Evolutionary conservation across 768 basidiomycete genomes (phyloP), one percentile per base, ranked within the genome.

Genomic region (Suillus occidentalis): DNA sequence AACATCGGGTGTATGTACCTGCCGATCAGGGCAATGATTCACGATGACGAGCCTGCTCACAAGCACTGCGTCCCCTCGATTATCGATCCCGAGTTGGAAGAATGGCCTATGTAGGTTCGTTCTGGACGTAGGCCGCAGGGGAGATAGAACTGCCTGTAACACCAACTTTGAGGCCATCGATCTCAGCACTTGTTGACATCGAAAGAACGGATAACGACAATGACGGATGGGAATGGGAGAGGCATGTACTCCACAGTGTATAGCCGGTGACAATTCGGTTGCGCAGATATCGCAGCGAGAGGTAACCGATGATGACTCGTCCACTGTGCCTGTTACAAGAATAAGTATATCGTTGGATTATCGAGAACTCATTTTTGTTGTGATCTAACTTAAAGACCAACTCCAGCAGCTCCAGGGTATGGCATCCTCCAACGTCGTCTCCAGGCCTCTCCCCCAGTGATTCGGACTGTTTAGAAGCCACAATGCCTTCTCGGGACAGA

Each of bases 311-410:
- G 34, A 36, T 39, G 12, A 87, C 80, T 97, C 94, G 62, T 96
- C 97, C 64, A 98, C 95, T 31, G 96, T 99, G 60, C 95, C 97
- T 96, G 43, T 28, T 65, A 16, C 36, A 16, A 4, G 53, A 52
- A 43, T 25, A 4, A 31, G 31, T 31, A 31, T 4, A 31, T 31
- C 31, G 31, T 31, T 31, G 31, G 31, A 31, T 31, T 31, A 31
- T 31, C 31, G 31, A 31, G 4, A 31, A 74, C 81, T 18, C 66
- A 89, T 94, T 94, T 82, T 97, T 96, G 55, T 45, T 45, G 43
- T n/a, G 10, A 45, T n/a, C 18, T 20, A n/a, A n/a, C 9, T n/a
- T n/a, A 20, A 45, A n/a, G 43, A 45, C 43, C 1, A n/a, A n/a
- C 20, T n/a, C 9, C 20, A 10, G 43, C 20, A 45, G 43, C 20